phyloP scores from a whole-genome alignment of 805 yeast genomes.

The Candida manassasensis region DNA sequence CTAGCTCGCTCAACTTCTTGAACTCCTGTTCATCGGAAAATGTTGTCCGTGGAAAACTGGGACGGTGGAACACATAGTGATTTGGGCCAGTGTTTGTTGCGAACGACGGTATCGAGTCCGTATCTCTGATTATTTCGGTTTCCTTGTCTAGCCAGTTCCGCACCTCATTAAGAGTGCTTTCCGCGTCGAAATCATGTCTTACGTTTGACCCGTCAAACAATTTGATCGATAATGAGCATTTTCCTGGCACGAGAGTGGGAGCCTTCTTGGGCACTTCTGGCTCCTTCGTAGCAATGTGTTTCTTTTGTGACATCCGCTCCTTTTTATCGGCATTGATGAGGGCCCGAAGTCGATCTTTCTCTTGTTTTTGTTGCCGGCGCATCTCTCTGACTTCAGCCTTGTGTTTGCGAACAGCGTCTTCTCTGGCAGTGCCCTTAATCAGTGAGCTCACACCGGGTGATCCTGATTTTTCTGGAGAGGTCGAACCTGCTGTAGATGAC shows the following conservation, averaged over 20 bases:
- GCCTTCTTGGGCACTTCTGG: background rate
- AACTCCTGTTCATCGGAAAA: constrained; percentile 49
- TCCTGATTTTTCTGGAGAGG: background rate
- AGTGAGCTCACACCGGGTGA: background rate
- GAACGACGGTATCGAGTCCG: constrained; percentile 44
- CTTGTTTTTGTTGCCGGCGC: constrained; percentile 44
- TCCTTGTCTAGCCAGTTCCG: constrained; percentile 55
- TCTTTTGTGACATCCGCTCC: constrained; percentile 31
- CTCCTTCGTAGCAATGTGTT: background rate
- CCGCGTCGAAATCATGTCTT: constrained; percentile 44
- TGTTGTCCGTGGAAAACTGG: constrained; percentile 46
- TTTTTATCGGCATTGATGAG: constrained; percentile 50
- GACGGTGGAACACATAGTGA: constrained; percentile 33
- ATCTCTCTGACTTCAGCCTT: constrained; percentile 9
- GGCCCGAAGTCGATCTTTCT: constrained; percentile 50
- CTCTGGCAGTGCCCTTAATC: constrained; percentile 1
- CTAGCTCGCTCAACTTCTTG: constrained; percentile 46
- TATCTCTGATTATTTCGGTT: constrained; percentile 32
- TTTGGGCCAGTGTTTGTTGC: constrained; percentile 56
- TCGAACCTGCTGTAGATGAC: background rate
- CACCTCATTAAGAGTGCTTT: constrained; percentile 49
- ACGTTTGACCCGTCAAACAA: constrained; percentile 63
- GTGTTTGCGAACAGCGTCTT: constrained; percentile 8
- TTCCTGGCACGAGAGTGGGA: background rate
- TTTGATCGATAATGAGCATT: constrained; percentile 51